Evolutionary conservation across 1,284 basidiomycete species (phyloP).

Genomic region (Naganishia sp.): DNA sequence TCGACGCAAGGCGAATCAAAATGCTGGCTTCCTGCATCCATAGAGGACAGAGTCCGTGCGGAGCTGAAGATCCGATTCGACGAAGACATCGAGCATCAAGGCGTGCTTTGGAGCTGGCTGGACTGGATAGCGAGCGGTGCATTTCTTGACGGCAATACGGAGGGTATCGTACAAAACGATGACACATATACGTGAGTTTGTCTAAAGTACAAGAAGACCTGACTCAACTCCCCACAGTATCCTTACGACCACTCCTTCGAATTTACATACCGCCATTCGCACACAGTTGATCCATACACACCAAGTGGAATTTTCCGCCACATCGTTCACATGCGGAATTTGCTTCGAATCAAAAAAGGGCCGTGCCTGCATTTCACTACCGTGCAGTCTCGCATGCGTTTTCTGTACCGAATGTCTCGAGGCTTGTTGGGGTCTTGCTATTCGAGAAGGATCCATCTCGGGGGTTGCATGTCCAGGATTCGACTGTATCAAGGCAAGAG

Average conservation of each 20-base stretch:
- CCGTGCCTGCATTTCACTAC: slow-evolving; percentile 39
- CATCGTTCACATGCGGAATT: slow-evolving; percentile 50
- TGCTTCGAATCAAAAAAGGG: slow-evolving; percentile 52
- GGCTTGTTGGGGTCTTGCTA: slow-evolving; percentile 50
- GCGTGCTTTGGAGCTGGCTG: slow-evolving; percentile 49
- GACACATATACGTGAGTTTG: slow-evolving; percentile 36
- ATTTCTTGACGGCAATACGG: slow-evolving; percentile 35
- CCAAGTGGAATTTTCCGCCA: slow-evolving; percentile 45
- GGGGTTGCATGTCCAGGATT: slow-evolving; percentile 51
- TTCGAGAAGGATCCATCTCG: slow-evolving; percentile 49
- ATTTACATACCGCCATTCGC: slow-evolving; percentile 44
- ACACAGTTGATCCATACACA: slow-evolving; percentile 39
- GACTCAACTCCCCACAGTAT: background rate
- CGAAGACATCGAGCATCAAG: slow-evolving; percentile 21
- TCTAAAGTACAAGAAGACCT: background rate
- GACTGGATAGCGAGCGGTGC: slow-evolving; percentile 48
- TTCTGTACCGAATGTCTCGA: slow-evolving; percentile 46
- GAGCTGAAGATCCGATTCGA: slow-evolving; percentile 27
- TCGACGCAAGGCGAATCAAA: slow-evolving; percentile 30
- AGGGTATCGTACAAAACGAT: slow-evolving; percentile 32
- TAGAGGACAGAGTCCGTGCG: background rate
- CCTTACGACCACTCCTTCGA: slow-evolving; percentile 32
- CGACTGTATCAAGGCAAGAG: slow-evolving; percentile 46
- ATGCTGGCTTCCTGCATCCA: slow-evolving; percentile 33
- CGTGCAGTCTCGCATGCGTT: background rate